Base-by-base conservation (phyloP, 2,329 filamentous ascomycete genomes). In the Epichloe festucae region DNA sequence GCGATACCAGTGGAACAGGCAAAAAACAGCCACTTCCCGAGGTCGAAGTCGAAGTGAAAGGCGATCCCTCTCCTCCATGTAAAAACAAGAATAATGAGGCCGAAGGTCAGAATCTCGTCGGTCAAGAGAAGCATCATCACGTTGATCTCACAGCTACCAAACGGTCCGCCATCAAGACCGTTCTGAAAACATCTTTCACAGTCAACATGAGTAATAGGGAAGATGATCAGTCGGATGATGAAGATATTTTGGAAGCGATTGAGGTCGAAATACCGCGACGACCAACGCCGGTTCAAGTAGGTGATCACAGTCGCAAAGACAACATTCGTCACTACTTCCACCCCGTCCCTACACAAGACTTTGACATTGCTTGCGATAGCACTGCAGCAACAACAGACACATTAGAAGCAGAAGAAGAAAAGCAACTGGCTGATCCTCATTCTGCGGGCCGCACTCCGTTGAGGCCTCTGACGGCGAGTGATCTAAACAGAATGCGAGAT, bases 291-390 rank as follows among this genome's bases (percentile, higher is more conserved):
- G 6, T 45, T 17, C 43, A 42, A 19, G 14, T 19, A 35, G 39
- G 35, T 38, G n/a, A 52, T 44, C 38, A 14, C 40, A 23, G 23
- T 15, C 43, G 43, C 35, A 52, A 48, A 23, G 56, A 60, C 44
- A 59, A 57, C 15, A 69, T 69, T 50, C 58, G 62, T 34, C 58
- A 54, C 35, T 69, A 67, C 54, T 64, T 69, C 39, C 59, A 54
- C 27, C 55, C 60, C 7, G 56, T 50, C 15, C 50, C 51, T 12
- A 52, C 56, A 14, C 46, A 58, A 15, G 57, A 60, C 17, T 65
- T 69, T 42, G 54, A 64, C 17, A 69, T 69, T 56, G 63, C 63
- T 48, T 62, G 55, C 27, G 67, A 69, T 55, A 58, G 65, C 38
- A 67, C 66, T 15, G 65, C 65, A 41, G 67, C 60, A n/a, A 17